Evolutionary conservation across 441 rosid genomes (phyloP).

Genomic region (Euphorbia celastroides): DNA sequence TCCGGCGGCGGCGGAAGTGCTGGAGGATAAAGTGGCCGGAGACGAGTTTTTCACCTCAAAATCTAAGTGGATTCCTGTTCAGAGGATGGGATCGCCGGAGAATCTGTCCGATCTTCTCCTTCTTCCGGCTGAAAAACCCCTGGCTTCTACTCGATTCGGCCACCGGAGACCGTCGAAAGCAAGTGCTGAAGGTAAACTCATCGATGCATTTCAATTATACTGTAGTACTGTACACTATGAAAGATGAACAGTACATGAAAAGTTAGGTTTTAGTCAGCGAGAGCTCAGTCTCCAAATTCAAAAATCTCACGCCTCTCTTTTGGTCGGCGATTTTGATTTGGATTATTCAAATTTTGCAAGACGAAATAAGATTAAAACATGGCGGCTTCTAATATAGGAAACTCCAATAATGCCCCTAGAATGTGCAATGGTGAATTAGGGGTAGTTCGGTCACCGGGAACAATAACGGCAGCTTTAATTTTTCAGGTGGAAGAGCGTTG

Average conservation of each 20-base stretch:
- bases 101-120: slow-evolving; percentile 27
- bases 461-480: background rate
- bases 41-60: slow-evolving; percentile 32
- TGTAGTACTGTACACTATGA: background rate
- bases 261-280: background rate
- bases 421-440: background rate
- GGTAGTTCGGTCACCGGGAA: background rate
- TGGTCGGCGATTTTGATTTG: slow-evolving; percentile 24
- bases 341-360: background rate
- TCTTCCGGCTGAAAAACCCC: slow-evolving; percentile 42
- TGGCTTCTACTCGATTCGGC: slow-evolving; percentile 46
- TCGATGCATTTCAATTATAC: background rate
- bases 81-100: slow-evolving; percentile 29
- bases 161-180: slow-evolving; percentile 51
- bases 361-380: slow-evolving; percentile 9
- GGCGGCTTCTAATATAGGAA: slow-evolving; percentile 4
- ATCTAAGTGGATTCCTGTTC: slow-evolving; percentile 32
- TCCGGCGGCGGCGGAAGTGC: slow-evolving; percentile 5
- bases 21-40: slow-evolving; percentile 7
- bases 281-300: background rate
- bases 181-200: slow-evolving; percentile 51
- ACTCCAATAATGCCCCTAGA: slow-evolving; percentile 1
- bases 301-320: background rate
- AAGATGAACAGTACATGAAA: background rate
- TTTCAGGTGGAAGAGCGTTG: slow-evolving; percentile 39